phyloP scores from a whole-genome alignment of 2,329 filamentous ascomycete genomes.

The Penicillium fuscoglaucum region DNA sequence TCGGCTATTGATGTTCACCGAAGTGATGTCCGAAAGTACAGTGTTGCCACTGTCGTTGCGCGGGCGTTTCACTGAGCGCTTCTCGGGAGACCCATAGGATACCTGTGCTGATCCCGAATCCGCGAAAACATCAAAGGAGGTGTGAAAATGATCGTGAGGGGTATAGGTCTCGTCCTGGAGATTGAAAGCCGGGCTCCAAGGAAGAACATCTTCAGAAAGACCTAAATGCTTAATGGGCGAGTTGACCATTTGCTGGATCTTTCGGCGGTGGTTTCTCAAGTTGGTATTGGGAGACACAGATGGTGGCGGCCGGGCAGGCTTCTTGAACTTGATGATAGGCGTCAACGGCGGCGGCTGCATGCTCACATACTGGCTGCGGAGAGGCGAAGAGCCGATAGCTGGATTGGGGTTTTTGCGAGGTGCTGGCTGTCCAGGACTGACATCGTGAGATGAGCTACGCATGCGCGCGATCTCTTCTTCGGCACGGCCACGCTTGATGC shows the following conservation, averaged over 20 bases:
- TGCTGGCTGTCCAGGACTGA: conserved; percentile 67
- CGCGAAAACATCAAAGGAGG: conserved; percentile 58
- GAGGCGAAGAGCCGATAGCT: conserved; percentile 64
- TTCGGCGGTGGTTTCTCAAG: conserved; percentile 80
- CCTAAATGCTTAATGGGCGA: conserved; percentile 62
- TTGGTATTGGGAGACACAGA: conserved; percentile 94
- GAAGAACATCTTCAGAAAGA: conserved; percentile 42
- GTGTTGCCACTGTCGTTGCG: conserved; percentile 51
- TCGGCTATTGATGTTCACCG: conserved; percentile 39
- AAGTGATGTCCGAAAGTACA: conserved; percentile 51
- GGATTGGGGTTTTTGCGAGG: conserved; percentile 35
- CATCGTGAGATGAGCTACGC: conserved; percentile 84
- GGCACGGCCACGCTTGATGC: conserved; percentile 83
- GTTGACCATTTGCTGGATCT: conserved; percentile 76
- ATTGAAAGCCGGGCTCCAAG: conserved; percentile 54
- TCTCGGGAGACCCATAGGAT: conserved; percentile 56
- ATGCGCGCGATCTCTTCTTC: conserved; percentile 95
- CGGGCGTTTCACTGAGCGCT: conserved; percentile 53
- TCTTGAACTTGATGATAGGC: conserved; percentile 78
- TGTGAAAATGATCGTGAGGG: conserved; percentile 45
- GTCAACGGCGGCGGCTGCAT: conserved; percentile 76
- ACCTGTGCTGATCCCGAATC: conserved; percentile 42
- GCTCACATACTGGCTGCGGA: conserved; percentile 57
- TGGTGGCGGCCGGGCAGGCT: conserved; percentile 62
- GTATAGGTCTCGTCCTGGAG: conserved; percentile 49